Evolutionary conservation across 768 basidiomycete species (phyloP).

Genomic region (Austroboletus eburneus): DNA sequence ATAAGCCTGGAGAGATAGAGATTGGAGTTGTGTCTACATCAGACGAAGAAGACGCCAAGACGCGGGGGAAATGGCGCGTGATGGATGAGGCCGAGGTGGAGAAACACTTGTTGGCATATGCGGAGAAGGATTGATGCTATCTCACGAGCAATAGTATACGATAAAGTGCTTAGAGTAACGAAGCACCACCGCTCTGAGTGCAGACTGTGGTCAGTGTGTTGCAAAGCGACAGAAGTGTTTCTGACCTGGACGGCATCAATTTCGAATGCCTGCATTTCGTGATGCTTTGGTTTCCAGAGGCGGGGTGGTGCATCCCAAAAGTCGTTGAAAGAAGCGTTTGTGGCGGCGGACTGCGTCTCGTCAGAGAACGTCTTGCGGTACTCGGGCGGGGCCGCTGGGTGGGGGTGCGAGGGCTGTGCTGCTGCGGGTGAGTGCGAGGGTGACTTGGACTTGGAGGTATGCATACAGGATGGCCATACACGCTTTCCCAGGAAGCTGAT

Average conservation of each 20-base stretch:
- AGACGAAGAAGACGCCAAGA: constrained; percentile 69
- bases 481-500: constrained; percentile 64
- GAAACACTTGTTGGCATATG: constrained; percentile 75
- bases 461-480: constrained; percentile 43
- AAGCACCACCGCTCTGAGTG: constrained; percentile 61
- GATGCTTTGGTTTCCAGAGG: constrained; percentile 50
- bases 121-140: constrained; percentile 71
- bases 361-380: constrained; percentile 47
- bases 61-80: constrained; percentile 72
- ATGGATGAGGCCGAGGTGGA: constrained; percentile 78
- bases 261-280: constrained; percentile 50
- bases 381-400: constrained; percentile 67
- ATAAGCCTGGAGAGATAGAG: constrained; percentile 93
- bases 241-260: constrained; percentile 65
- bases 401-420: constrained; percentile 45
- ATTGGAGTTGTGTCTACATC: constrained; percentile 85
- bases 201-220: background rate
- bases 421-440: constrained; percentile 16
- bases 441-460: background rate
- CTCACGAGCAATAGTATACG: too few relatives aligned
- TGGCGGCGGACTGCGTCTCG: constrained; percentile 20
- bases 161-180: constrained; percentile 41
- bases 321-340: constrained; percentile 33
- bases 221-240: background rate
- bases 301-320: constrained; percentile 69